Percentiles rank a stretch among this genome's conserved stretches.
Conservation (phyloP, 163 green algal species). For the Coccomyxa subellipsoidea region DNA sequence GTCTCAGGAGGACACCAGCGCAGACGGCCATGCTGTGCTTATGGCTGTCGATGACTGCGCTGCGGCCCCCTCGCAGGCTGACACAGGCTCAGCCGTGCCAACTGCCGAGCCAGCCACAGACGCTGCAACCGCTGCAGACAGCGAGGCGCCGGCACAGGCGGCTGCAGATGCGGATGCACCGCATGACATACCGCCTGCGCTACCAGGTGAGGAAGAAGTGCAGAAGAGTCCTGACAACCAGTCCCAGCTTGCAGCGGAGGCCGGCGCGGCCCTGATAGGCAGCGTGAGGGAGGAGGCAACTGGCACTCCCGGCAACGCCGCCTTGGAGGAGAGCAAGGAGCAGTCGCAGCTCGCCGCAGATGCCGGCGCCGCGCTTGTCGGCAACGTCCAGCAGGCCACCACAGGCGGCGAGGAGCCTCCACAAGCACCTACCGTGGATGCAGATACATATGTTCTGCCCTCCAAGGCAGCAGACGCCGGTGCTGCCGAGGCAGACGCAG, state of each 20-base stretch:
- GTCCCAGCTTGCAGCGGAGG: background rate
- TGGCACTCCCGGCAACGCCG: background rate
- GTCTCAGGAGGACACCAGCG: background rate
- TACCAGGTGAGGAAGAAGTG: background rate
- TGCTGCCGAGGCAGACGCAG: background rate
- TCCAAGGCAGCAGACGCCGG: background rate
- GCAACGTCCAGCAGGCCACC: background rate
- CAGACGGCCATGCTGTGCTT: background rate
- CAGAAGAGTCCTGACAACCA: background rate
- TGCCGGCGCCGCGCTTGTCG: background rate
- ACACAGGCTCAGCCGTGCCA: background rate
- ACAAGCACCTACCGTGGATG: background rate
- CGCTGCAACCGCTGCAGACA: background rate
- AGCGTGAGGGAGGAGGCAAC: background rate
- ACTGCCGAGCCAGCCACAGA: background rate
- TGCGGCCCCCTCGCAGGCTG: background rate
- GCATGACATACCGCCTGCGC: background rate
- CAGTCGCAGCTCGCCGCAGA: background rate
- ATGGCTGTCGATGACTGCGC: background rate
- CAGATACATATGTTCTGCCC: background rate
- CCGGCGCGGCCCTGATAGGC: background rate
- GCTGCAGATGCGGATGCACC: background rate
- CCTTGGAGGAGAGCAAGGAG: background rate
- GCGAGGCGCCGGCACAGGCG: background rate
- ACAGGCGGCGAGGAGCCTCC: background rate